A percentile compares a stretch with the other conserved stretches of the same genome.
Conservation (phyloP, 306 rosid genomes). For the Lupinus albus region DNA sequence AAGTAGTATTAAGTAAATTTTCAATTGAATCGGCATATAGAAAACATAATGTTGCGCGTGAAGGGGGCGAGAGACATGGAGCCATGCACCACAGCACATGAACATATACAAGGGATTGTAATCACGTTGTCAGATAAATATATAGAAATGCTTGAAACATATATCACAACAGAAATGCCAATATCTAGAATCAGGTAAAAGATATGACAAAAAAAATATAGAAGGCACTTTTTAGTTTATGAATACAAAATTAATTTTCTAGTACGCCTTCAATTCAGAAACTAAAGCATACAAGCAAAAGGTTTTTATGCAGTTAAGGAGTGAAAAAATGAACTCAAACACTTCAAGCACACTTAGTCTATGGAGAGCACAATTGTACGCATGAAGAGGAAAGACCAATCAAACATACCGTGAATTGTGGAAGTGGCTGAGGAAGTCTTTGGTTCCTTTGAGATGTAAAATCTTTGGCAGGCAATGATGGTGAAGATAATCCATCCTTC, state of each 20-base stretch:
- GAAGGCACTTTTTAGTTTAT: not conserved
- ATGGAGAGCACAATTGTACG: not conserved
- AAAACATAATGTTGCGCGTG: not conserved
- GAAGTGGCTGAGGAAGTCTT: slow-evolving; percentile 38
- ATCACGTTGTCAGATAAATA: slow-evolving; percentile 22
- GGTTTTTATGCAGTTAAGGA: not conserved
- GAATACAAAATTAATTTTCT: slow-evolving; percentile 18
- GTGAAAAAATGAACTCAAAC: not conserved
- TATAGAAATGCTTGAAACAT: slow-evolving; percentile 9
- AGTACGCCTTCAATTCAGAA: slow-evolving; percentile 12
- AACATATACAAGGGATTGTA: not conserved
- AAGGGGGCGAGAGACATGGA: not conserved
- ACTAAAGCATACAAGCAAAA: slow-evolving; percentile 2
- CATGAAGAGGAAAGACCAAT: not conserved
- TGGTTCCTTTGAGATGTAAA: slow-evolving; percentile 43
- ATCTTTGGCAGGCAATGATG: slow-evolving; percentile 36
- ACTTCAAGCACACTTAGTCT: slow-evolving; percentile 15
- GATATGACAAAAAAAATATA: slow-evolving; percentile 1
- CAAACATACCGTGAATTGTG: slow-evolving; percentile 44
- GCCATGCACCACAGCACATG: not conserved
- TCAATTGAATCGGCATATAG: not conserved
- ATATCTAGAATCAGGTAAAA: not conserved
- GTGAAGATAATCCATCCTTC: slow-evolving; percentile 44
- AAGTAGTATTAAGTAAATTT: not conserved
- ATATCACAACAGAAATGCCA: not conserved